These are phyloP conservation scores for Aspergillus niger DNA, from an alignment of 2,329 filamentous ascomycete genomes.

Conservation along the genomic window DNA sequence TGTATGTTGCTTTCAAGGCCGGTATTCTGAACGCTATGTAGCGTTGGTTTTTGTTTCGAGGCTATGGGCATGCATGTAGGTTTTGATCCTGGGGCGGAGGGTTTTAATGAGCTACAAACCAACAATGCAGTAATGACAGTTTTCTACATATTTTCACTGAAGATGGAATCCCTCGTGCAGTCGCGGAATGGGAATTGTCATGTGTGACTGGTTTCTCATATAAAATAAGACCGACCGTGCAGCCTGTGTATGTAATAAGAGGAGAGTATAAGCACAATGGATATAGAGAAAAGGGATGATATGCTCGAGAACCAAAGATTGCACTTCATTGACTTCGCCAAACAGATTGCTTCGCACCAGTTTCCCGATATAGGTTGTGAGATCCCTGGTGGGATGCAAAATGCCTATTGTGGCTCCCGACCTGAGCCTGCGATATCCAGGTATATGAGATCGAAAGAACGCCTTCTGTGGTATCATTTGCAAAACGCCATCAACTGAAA, in stretches of 20 bases:
- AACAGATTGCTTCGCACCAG: background rate
- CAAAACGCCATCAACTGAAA: background rate
- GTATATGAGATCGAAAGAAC: background rate
- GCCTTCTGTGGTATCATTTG: constrained; percentile 3
- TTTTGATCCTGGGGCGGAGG: background rate
- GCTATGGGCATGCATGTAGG: background rate
- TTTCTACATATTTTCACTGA: background rate
- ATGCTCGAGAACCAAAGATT: background rate
- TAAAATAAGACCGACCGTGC: background rate
- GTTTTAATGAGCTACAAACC: constrained; percentile 8
- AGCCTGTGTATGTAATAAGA: background rate
- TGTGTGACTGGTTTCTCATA: background rate
- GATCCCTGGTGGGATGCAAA: background rate
- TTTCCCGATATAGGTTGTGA: background rate
- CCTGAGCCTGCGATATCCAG: background rate
- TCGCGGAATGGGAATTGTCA: background rate
- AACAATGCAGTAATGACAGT: constrained; percentile 16
- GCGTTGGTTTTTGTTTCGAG: background rate
- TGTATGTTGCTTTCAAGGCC: background rate
- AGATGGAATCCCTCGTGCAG: background rate
- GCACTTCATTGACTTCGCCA: background rate
- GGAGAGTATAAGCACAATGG: background rate
- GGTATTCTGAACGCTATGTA: background rate
- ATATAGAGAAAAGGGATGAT: background rate
- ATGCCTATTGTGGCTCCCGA: background rate